phyloP scores from a whole-genome alignment of 192 early-diverging fungal species.

The Tieghemiomyces parasiticus region DNA sequence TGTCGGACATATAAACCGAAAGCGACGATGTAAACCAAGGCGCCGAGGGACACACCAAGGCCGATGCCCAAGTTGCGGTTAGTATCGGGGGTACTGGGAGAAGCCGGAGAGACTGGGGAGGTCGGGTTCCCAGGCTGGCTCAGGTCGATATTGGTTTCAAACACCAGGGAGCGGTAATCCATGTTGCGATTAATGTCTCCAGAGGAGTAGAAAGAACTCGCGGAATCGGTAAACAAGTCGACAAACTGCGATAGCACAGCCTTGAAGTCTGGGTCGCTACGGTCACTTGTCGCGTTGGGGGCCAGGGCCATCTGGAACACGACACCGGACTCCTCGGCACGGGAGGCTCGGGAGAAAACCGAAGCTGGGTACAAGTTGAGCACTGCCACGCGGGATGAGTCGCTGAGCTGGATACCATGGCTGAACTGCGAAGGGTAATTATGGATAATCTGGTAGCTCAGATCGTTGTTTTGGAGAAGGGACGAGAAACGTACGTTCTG shows the following conservation, averaged over 20 bases:
- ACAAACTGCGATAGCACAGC: not conserved
- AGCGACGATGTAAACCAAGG: not conserved
- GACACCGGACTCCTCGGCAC: not conserved
- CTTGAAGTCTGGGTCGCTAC: not conserved
- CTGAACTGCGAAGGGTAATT: not conserved
- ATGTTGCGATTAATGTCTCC: not conserved
- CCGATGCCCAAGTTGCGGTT: not conserved
- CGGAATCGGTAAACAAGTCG: not conserved
- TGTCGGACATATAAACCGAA: not conserved
- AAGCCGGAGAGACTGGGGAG: not conserved
- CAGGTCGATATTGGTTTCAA: not conserved
- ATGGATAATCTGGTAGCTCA: not conserved
- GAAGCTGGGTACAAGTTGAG: not conserved
- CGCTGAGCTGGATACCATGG: not conserved
- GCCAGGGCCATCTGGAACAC: conserved; percentile 1
- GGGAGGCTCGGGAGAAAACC: not conserved
- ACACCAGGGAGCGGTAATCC: conserved; percentile 6
- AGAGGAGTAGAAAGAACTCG: not conserved
- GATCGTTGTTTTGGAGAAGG: not conserved
- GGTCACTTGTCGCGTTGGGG: not conserved
- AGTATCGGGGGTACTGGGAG: not conserved
- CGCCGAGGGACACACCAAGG: not conserved
- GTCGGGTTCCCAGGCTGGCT: not conserved
- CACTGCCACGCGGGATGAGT: not conserved
- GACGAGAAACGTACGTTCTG: not conserved